Conservation (phyloP, 164 flowering plant genomes). For the Vitis amurensis region DNA sequence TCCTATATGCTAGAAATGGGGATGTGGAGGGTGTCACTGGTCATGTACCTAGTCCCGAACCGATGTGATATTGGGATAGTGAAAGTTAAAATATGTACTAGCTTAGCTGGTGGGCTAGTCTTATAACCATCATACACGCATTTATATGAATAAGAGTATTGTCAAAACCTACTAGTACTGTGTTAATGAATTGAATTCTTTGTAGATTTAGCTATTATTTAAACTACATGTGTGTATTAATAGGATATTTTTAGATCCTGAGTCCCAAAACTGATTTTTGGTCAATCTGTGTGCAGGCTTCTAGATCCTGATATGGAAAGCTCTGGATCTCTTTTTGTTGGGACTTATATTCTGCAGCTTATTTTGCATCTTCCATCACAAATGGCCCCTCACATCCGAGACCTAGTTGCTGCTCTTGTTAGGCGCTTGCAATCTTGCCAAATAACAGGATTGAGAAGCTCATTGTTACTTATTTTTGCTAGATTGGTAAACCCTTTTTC, state of each 20-base stretch:
- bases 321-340: slow-evolving; percentile 95
- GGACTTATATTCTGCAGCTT: slow-evolving; percentile 87
- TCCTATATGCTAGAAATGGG: too few relatives aligned
- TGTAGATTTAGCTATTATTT: too few relatives aligned
- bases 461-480: slow-evolving; percentile 84
- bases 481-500: slow-evolving; percentile 59
- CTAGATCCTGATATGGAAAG: slow-evolving; percentile 84
- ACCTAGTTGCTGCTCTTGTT: slow-evolving; percentile 81
- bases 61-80: too few relatives aligned
- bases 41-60: too few relatives aligned
- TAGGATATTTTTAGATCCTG: not conserved
- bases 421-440: slow-evolving; percentile 88
- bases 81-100: too few relatives aligned
- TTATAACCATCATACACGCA: too few relatives aligned
- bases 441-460: slow-evolving; percentile 72
- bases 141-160: too few relatives aligned
- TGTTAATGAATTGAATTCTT: too few relatives aligned
- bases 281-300: slow-evolving; percentile 59
- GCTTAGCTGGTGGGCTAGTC: too few relatives aligned
- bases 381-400: slow-evolving; percentile 72
- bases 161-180: too few relatives aligned
- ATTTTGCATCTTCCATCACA: slow-evolving; percentile 81
- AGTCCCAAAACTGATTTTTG: slow-evolving; percentile 1
- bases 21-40: too few relatives aligned
- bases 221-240: too few relatives aligned